These are phyloP conservation scores for Pseudopediastrum boryanum DNA, from an alignment of 139 green algal genomes.

Conservation along the genomic window DNA sequence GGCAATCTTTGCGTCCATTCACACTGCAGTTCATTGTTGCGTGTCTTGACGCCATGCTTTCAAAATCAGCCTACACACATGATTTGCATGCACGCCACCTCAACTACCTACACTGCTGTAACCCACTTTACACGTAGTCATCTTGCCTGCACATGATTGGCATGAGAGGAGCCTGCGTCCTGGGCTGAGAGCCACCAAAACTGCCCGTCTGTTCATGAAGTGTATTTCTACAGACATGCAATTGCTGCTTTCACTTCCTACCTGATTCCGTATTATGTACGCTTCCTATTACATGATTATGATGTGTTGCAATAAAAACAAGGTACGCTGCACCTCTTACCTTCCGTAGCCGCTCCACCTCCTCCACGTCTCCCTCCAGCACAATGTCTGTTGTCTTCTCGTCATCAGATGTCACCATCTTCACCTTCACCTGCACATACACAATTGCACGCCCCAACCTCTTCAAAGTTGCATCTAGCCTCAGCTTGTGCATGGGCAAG, in stretches of 20 bases:
- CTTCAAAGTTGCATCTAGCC: too few species aligned
- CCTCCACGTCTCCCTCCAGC: conserved; percentile 87
- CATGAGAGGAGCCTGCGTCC: neutral
- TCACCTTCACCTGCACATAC: conserved; percentile 71
- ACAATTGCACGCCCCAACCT: too few species aligned
- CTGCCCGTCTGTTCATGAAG: neutral
- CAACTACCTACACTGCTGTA: neutral
- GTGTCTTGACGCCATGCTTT: neutral
- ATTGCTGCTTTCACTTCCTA: neutral
- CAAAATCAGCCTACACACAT: neutral
- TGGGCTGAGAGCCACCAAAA: neutral
- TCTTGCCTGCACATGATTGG: neutral
- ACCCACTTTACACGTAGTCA: neutral
- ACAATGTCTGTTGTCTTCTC: conserved; percentile 87
- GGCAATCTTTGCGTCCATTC: neutral
- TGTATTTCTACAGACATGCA: neutral
- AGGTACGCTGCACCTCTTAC: conserved; percentile 10
- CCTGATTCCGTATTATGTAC: too few species aligned
- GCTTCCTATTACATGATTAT: neutral
- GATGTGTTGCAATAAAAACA: neutral
- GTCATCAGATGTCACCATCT: conserved; percentile 91
- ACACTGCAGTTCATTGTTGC: neutral
- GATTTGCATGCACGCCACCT: neutral
- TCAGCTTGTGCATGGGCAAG: too few species aligned
- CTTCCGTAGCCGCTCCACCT: conserved; percentile 84